Base-by-base conservation (phyloP, 768 basidiomycete genomes). In the Calocera cornea region DNA sequence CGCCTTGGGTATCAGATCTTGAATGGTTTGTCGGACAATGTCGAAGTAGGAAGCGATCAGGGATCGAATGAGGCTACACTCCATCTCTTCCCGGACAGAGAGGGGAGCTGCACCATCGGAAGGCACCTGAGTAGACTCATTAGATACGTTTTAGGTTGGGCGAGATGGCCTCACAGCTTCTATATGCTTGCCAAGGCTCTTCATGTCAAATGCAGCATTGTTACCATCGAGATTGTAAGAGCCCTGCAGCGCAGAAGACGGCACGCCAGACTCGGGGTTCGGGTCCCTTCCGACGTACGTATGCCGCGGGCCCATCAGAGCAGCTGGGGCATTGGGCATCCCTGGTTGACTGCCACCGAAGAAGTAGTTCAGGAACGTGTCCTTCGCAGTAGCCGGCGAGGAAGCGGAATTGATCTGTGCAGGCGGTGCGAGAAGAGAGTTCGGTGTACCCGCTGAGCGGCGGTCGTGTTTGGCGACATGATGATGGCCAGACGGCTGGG, bases 281-380 rank as follows among this genome's bases (percentile, higher is more conserved):
- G 69, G 68, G 24, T 66, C 66, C 40, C 69, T 69, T 2, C 66
- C 66, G 24, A 69, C 54, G 2, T 63, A 27, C 27, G 54, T 29
- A 27, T 27, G 54, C 54, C 76, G 17, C 72, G 64, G 16, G 60
- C 68, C 29, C 41, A 60, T 27, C 2, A 60, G 54, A 27, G 54
- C 54, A 33, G 54, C 54, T 33, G 54, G 54, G 54, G 54, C 54
- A 33, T 5, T 5, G 7, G 54, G 54, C 54, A 60, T 60, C 0
- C 89, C 92, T 31, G 88, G 83, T 0, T 89, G 89, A 70, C 89
- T 89, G 77, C 89, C 89, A 12, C 97, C 97, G 75, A 99, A 98
- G 80, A 99, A 97, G 77, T 97, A 97, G 74, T 91, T 95, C 69
- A 98, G 80, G 81, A 98, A 97, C 1, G 91, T 90, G 73, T 97